phyloP scores from a whole-genome alignment of 106 monocot genomes.

The Posidonia australis region DNA sequence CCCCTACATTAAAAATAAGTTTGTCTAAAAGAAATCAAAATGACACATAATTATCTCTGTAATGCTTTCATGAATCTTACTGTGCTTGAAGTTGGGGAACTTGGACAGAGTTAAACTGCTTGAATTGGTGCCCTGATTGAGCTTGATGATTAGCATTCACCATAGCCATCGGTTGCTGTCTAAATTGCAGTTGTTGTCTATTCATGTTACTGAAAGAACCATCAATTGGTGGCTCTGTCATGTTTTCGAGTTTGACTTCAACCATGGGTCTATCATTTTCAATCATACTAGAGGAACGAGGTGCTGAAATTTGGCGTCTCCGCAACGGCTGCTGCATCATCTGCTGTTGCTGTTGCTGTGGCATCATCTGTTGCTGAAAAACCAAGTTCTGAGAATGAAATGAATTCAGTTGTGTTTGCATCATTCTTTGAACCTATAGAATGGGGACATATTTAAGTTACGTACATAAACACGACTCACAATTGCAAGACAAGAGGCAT shows the following conservation, averaged over 20 bases:
- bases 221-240: constrained; percentile 23
- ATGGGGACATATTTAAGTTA: not conserved
- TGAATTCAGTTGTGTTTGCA: constrained; percentile 46
- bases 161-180: constrained; percentile 61
- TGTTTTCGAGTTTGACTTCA: constrained; percentile 21
- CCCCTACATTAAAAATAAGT: constrained; percentile 33
- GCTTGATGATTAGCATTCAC: constrained; percentile 26
- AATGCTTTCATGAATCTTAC: constrained; percentile 18
- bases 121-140: constrained; percentile 40
- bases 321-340: constrained; percentile 8
- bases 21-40: not conserved
- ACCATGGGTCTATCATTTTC: constrained; percentile 4
- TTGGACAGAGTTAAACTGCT: constrained; percentile 46
- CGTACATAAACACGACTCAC: too few species aligned
- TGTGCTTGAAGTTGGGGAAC: constrained; percentile 52
- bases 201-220: constrained; percentile 19
- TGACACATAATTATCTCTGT: not conserved
- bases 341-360: constrained; percentile 22
- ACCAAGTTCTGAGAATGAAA: constrained; percentile 48
- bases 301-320: not conserved
- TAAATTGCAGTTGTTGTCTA: constrained; percentile 43
- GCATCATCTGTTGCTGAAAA: constrained; percentile 35
- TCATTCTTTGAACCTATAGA: constrained; percentile 27
- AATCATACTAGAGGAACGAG: constrained; percentile 14
- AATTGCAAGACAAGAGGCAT: too few species aligned